Conservation (phyloP, 257 asterid genomes). For the Scutellaria barbata region DNA sequence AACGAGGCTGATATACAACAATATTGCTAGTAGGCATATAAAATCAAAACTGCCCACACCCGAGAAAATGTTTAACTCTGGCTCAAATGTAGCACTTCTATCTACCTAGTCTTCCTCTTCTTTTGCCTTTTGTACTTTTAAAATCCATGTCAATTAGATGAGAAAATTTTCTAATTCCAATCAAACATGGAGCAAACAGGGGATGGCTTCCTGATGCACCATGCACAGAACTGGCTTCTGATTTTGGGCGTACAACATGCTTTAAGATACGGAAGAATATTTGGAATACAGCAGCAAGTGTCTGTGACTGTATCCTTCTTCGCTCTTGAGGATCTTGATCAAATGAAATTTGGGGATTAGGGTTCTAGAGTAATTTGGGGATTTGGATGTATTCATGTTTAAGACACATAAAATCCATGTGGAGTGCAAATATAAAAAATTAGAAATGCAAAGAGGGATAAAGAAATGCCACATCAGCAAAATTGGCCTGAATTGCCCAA, state of each 20-base stretch:
- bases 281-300: constrained; percentile 77
- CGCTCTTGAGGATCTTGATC: constrained; percentile 80
- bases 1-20: neutral
- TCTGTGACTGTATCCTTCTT: constrained; percentile 80
- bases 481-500: too few relatives aligned
- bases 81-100: neutral
- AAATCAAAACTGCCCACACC: constrained; percentile 23
- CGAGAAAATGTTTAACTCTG: neutral
- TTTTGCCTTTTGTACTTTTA: constrained; percentile 60
- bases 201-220: constrained; percentile 66
- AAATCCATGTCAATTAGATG: constrained; percentile 91
- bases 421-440: too few relatives aligned
- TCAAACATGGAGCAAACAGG: constrained; percentile 81
- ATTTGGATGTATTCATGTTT: too few relatives aligned
- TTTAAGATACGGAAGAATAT: constrained; percentile 81
- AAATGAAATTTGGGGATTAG: too few relatives aligned
- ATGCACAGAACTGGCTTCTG: constrained; percentile 48
- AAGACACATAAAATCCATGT: too few relatives aligned
- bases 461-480: too few relatives aligned
- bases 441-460: too few relatives aligned
- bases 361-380: too few relatives aligned
- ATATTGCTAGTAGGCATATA: neutral
- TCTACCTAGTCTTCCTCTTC: constrained; percentile 48
- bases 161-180: constrained; percentile 87
- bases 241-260: constrained; percentile 55